Base-by-base conservation (phyloP, 2,329 filamentous ascomycete species). In the Trichoderma breve region DNA sequence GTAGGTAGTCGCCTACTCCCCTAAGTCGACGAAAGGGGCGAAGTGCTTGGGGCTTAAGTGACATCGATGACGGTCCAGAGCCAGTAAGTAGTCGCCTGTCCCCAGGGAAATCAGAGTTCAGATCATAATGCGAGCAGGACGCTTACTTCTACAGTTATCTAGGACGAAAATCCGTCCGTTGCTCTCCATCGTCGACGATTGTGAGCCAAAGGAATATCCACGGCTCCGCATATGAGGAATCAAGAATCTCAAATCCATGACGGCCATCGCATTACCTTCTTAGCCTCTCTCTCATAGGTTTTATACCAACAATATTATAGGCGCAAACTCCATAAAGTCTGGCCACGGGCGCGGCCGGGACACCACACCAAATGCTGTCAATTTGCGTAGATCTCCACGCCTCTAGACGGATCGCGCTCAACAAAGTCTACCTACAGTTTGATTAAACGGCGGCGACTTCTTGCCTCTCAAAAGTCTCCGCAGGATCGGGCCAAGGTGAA, bases 341-440 rank as follows among this genome's bases (percentile, higher is more conserved):
- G 26, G 28, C 18, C 36, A 47, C 26, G 53, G 36, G 66, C 36
- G 51, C 55, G 24, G 30, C 28, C n/a, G 24, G 66, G 36, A 34
- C 24, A 21, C 21, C 24, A 21, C 30, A 12, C 66, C 66, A 69
- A 69, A 60, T n/a, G n/a, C 30, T 5, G 26, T 62, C 51, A 58
- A 57, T 62, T 15, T 47, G 32, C 39, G 55, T 62, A 72, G 64
- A 63, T 69, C 64, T 63, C n/a, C 32, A 18, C 43, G 24, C 30
- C 39, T 58, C 36, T 43, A 18, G 34, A 57, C 51, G 30, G 64
- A 39, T 60, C 70, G 39, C 32, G 63, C 14, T 39, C 70, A 60
- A 15, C 12, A 36, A 64, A 57, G 12, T 26, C 57, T 70, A n/a
- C 47, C 71, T 60, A 66, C n/a, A 72, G 58, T 72, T 72, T 60